phyloP scores from a whole-genome alignment of 1,284 basidiomycete genomes.

The Microbotryum intermedium region DNA sequence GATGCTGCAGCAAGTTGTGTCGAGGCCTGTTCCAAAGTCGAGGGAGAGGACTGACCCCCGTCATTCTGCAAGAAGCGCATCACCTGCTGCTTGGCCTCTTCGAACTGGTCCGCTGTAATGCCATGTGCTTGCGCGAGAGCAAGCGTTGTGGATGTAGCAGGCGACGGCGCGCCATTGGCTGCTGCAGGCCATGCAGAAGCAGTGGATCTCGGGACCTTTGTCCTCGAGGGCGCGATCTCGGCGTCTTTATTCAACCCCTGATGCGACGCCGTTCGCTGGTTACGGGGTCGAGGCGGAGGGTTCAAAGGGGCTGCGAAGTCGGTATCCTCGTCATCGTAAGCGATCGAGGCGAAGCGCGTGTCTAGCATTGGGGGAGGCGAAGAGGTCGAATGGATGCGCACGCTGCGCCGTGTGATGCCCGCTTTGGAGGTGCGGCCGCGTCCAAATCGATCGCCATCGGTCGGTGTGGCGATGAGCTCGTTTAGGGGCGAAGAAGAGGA shows the following conservation, averaged over 20 bases:
- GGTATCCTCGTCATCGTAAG: neutral
- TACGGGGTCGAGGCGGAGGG: neutral
- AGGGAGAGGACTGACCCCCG: no score
- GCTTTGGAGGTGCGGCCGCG: neutral
- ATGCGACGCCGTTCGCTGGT: neutral
- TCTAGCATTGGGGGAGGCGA: slow-evolving; percentile 7
- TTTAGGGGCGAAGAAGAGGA: slow-evolving; percentile 19
- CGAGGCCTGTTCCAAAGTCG: no score
- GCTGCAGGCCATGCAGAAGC: neutral
- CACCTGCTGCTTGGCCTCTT: slow-evolving; percentile 17
- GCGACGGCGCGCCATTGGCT: neutral
- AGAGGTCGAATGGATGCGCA: slow-evolving; percentile 11
- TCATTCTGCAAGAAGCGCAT: slow-evolving; percentile 14
- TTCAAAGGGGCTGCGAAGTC: neutral
- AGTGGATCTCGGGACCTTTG: neutral
- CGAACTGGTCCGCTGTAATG: slow-evolving; percentile 20
- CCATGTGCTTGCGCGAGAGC: slow-evolving; percentile 13
- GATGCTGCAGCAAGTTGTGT: no score
- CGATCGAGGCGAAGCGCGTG: neutral
- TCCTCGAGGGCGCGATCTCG: neutral
- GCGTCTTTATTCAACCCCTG: neutral
- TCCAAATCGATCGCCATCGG: slow-evolving; percentile 9
- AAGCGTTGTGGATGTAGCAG: neutral
- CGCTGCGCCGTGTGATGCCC: slow-evolving; percentile 7
- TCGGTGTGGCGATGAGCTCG: slow-evolving; percentile 21